phyloP scores from a whole-genome alignment of 371 early-diverging fungal genomes.

The Circinella minor region DNA sequence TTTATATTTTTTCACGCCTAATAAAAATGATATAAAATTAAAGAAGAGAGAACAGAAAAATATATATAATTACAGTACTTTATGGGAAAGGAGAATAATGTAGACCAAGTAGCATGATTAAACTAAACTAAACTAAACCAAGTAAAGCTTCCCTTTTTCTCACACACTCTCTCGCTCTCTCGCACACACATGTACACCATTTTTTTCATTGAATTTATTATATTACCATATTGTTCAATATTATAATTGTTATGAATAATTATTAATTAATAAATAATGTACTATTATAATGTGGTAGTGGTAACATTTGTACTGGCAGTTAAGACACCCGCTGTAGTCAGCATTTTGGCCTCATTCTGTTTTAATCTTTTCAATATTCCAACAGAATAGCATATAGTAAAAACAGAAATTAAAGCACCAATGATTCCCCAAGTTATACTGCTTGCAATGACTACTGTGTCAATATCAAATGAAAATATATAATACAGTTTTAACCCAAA shows the following conservation, averaged over 20 bases:
- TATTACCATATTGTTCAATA: too few relatives aligned
- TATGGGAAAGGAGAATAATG: not conserved
- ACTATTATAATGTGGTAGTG: not conserved
- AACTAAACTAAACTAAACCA: too few relatives aligned
- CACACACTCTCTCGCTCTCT: too few relatives aligned
- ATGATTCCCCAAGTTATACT: slow-evolving; percentile 36
- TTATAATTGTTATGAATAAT: too few relatives aligned
- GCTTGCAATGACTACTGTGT: slow-evolving; percentile 40
- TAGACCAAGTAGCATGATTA: too few relatives aligned
- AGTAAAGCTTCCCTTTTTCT: too few relatives aligned
- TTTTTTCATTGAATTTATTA: not conserved
- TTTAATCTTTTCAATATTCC: slow-evolving; percentile 28
- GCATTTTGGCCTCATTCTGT: slow-evolving; percentile 32
- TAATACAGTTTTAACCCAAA: slow-evolving; percentile 50
- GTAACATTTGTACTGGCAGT: not conserved
- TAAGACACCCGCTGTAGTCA: slow-evolving; percentile 16
- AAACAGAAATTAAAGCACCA: slow-evolving; percentile 33
- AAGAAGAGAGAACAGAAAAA: not conserved
- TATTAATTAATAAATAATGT: too few relatives aligned
- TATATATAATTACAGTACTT: too few relatives aligned
- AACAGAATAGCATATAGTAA: slow-evolving; percentile 33
- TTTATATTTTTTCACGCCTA: not conserved
- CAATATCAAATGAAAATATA: slow-evolving; percentile 43
- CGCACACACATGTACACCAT: too few relatives aligned
- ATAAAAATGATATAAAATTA: not conserved